Evolutionary conservation across 495 filamentous ascomycete genomes (phyloP).

Genomic region (Penicillium egyptiacum): DNA sequence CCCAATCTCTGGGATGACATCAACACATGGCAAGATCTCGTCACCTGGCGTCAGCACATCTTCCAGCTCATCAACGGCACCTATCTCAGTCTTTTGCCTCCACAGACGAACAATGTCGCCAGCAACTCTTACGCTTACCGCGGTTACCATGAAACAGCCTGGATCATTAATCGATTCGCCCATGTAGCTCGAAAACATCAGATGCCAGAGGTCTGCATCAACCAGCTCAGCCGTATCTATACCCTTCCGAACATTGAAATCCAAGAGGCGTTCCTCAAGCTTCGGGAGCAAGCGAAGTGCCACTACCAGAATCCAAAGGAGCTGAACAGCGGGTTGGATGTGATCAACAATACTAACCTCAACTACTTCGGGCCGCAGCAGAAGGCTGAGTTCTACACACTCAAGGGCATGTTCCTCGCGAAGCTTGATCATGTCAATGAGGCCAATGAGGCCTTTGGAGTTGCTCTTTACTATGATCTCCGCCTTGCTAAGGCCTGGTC

Average conservation of each 20-base stretch:
- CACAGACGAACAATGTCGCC: conserved; percentile 71
- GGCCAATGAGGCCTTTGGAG: conserved; percentile 90
- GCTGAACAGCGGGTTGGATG: conserved; percentile 87
- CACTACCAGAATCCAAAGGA: conserved; percentile 95
- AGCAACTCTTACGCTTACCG: conserved; percentile 93
- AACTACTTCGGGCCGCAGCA: conserved; percentile 96
- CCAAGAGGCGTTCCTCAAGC: conserved; percentile 96
- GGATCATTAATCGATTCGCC: conserved; percentile 99
- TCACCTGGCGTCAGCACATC: conserved; percentile 98
- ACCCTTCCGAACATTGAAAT: conserved; percentile 99
- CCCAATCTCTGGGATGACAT: conserved; percentile 99
- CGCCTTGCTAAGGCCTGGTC: conserved; percentile 97
- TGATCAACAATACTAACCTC: conserved; percentile 99
- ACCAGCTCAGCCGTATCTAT: conserved; percentile 94
- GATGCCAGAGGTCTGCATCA: conserved; percentile 95
- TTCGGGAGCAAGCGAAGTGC: conserved; percentile 95
- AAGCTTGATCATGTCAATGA: conserved; percentile 87
- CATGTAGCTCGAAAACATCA: conserved; percentile 97
- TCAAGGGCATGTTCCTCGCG: conserved; percentile 99
- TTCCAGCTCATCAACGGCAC: conserved; percentile 95
- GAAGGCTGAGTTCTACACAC: conserved; percentile 97
- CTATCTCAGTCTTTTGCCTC: conserved; percentile 83
- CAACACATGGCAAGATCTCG: conserved; percentile 96
- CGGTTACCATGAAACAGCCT: conserved; percentile 97
- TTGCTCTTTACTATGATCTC: conserved; percentile 91